Conservation (phyloP, 2,329 filamentous ascomycete genomes). For the Geosmithia morbida region DNA sequence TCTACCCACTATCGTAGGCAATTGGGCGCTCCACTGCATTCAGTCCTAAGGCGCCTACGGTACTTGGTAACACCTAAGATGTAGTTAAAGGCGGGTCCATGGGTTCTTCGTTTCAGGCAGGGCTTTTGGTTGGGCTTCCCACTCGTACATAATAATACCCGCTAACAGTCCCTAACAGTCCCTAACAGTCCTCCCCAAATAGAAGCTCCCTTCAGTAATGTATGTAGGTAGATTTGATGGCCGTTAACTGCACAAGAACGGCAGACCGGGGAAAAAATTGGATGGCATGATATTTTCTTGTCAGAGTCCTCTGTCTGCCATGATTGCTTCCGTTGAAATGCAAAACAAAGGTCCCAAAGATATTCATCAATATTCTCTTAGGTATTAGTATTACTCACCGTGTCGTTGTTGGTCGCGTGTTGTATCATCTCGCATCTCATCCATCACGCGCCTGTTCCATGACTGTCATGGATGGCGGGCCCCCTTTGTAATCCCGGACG, state of each 20-base stretch:
- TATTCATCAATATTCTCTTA: too few relatives aligned
- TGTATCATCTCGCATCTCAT: not conserved
- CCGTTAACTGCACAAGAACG: not conserved
- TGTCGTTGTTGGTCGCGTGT: not conserved
- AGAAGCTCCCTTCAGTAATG: too few relatives aligned
- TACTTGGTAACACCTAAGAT: not conserved
- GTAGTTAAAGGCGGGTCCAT: not conserved
- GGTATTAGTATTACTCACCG: not conserved
- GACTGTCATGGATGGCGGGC: not conserved
- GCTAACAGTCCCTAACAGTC: too few relatives aligned
- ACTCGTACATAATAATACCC: not conserved
- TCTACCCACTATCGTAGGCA: too few relatives aligned
- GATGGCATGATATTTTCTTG: too few relatives aligned
- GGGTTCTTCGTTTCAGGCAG: not conserved
- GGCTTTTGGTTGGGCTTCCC: not conserved
- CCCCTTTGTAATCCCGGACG: not conserved
- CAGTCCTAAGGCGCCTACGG: too few relatives aligned
- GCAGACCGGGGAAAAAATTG: not conserved
- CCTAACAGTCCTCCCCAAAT: too few relatives aligned
- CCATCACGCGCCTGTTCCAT: not conserved
- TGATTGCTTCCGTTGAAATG: too few relatives aligned
- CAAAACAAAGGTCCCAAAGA: too few relatives aligned
- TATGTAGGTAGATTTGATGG: not conserved
- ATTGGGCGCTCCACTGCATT: too few relatives aligned
- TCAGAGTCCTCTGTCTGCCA: too few relatives aligned